These are phyloP conservation scores for Letharia columbiana DNA, from an alignment of 495 filamentous ascomycete genomes.

Conservation along the genomic window DNA sequence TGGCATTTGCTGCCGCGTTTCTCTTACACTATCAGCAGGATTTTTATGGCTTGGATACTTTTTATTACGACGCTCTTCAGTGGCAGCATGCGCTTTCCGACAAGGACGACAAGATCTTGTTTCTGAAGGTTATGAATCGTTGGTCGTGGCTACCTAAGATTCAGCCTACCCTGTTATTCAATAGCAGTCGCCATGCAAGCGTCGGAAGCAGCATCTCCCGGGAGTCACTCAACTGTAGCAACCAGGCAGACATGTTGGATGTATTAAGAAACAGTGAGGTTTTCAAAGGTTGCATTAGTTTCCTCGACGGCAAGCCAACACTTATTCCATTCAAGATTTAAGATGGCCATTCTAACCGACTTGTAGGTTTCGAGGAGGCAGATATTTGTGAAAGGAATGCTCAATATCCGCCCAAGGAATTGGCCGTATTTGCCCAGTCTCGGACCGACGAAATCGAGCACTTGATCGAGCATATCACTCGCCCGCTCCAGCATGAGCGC, in stretches of 20 bases:
- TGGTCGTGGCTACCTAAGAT: background rate
- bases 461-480: slow-evolving; percentile 3
- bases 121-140: slow-evolving; percentile 4
- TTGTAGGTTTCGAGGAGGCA: background rate
- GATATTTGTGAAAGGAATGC: slow-evolving; percentile 4
- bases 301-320: slow-evolving; percentile 3
- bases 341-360: background rate
- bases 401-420: background rate
- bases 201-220: background rate
- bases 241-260: background rate
- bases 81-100: background rate
- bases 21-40: background rate
- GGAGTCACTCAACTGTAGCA: background rate
- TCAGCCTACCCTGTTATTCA: background rate
- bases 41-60: background rate
- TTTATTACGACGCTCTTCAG: background rate
- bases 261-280: background rate
- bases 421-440: background rate
- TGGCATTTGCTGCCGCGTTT: slow-evolving; percentile 10
- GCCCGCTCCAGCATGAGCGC: slow-evolving; percentile 3
- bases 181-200: too few species aligned
- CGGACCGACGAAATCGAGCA: background rate
- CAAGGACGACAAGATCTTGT: background rate
- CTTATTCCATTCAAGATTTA: background rate
- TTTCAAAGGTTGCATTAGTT: background rate